These are phyloP conservation scores for Bipolaris gigantea DNA, from an alignment of 2,329 filamentous ascomycete genomes.

Conservation along the genomic window DNA sequence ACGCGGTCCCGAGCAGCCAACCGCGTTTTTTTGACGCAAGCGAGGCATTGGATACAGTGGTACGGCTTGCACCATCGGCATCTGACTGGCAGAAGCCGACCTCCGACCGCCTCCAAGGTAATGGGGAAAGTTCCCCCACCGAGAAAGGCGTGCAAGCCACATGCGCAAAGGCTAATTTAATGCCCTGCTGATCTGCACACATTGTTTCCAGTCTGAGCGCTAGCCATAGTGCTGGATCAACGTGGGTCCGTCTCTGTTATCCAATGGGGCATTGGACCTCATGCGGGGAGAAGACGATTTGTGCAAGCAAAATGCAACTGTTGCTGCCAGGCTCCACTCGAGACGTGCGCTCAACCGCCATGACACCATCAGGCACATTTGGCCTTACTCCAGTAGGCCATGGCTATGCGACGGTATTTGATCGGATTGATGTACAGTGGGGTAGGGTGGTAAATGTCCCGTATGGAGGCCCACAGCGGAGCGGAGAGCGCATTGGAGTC, in stretches of 20 bases:
- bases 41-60: not conserved
- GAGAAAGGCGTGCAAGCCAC: not conserved
- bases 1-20: not conserved
- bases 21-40: not conserved
- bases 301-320: not conserved
- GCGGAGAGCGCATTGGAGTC: not conserved
- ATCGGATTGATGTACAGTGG: slow-evolving; percentile 6
- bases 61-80: slow-evolving; percentile 1
- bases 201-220: not conserved
- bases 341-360: not conserved
- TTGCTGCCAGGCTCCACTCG: not conserved
- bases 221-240: slow-evolving; percentile 1
- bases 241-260: not conserved
- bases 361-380: not conserved
- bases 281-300: not conserved
- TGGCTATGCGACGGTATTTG: slow-evolving; percentile 8
- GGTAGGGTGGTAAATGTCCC: slow-evolving; percentile 4
- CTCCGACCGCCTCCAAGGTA: not conserved
- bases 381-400: not conserved
- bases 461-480: slow-evolving; percentile 7
- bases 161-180: not conserved
- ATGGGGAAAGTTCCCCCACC: no score
- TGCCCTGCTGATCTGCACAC: not conserved
- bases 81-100: slow-evolving; percentile 8
- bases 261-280: not conserved